phyloP scores from a whole-genome alignment of 163 green algal species.

The Coccomyxa subellipsoidea region DNA sequence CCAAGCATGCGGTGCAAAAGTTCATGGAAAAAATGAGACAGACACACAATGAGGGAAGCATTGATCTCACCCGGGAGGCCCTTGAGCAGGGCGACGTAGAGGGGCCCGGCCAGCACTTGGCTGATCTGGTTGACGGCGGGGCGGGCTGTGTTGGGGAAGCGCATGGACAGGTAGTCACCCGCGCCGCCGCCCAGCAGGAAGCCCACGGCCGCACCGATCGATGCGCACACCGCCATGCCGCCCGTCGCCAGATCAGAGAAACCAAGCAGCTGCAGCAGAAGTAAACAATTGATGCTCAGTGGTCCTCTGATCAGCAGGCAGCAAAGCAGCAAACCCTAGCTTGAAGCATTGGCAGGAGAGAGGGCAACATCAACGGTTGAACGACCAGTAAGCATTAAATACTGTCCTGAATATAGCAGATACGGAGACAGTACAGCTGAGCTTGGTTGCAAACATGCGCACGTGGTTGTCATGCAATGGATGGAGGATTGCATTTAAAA shows the following conservation, averaged over 20 bases:
- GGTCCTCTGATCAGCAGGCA: no score
- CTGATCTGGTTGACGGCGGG: background rate
- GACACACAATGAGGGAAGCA: no score
- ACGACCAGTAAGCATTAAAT: no score
- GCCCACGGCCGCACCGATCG: background rate
- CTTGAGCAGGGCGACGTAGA: background rate
- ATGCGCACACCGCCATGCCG: background rate
- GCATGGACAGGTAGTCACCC: background rate
- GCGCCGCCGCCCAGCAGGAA: background rate
- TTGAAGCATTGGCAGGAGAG: background rate
- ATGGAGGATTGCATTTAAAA: no score
- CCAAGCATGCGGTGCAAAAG: no score
- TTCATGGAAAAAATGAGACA: no score
- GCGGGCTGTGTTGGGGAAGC: background rate
- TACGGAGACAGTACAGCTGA: no score
- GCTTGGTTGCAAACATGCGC: no score
- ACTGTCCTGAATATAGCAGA: no score
- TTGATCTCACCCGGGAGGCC: background rate
- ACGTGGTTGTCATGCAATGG: no score
- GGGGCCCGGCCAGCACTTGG: background rate
- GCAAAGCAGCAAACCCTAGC: background rate
- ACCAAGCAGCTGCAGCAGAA: conserved; percentile 3
- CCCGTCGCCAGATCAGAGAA: background rate
- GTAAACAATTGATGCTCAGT: no score
- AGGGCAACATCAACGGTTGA: background rate